These are phyloP conservation scores for Arthrobotrys entomopaga DNA, from an alignment of 2,329 filamentous ascomycete species.

Conservation along the genomic window DNA sequence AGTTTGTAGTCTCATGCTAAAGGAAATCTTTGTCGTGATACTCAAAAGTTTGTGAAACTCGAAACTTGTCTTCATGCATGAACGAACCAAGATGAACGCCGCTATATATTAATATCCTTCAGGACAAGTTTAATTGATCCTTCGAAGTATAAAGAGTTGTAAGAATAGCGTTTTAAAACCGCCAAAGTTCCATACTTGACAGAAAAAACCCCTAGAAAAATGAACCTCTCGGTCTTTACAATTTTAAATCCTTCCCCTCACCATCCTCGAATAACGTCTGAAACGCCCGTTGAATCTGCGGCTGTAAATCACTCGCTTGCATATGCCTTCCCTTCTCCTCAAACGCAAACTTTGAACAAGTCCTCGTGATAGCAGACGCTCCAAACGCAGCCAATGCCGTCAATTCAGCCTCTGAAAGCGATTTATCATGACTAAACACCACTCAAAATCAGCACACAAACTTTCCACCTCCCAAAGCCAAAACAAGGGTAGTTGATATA, in stretches of 20 bases:
- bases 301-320: constrained; percentile 92
- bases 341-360: constrained; percentile 89
- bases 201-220: neutral
- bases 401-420: constrained; percentile 70
- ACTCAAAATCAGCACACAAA: constrained; percentile 57
- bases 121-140: no score
- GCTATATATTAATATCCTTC: no score
- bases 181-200: no score
- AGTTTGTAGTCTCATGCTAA: no score
- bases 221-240: constrained; percentile 1
- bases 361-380: constrained; percentile 85
- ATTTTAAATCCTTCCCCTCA: constrained; percentile 59
- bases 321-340: constrained; percentile 84
- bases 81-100: no score
- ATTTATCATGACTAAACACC: constrained; percentile 62
- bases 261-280: constrained; percentile 80
- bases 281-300: constrained; percentile 86
- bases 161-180: no score
- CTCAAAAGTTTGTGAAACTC: no score
- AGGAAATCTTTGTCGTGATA: neutral
- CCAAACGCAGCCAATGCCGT: constrained; percentile 84
- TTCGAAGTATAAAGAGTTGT: no score
- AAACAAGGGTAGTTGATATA: neutral
- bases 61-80: no score
- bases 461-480: neutral